Evolutionary conservation across 2,329 filamentous ascomycete genomes (phyloP), one percentile per base, ranked within the genome.

Genomic region (Sporothrix humicola): DNA sequence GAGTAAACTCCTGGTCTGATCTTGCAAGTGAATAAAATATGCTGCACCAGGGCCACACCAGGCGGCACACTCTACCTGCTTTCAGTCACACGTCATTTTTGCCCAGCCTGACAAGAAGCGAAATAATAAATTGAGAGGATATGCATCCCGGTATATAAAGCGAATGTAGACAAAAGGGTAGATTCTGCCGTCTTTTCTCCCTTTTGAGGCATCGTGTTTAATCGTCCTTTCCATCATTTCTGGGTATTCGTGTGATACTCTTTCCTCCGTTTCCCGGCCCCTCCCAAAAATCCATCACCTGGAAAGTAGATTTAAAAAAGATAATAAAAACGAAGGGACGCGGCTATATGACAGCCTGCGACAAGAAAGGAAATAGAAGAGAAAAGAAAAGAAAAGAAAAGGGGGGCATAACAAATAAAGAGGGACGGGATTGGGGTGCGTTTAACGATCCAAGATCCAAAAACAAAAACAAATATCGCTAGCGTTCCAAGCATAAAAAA

Each of bases 271-370:
- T 54, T 52, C 66, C 26, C 15, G n/a, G 4, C 48, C 26, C 17
- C 48, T 44, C 66, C 65, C 48, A 56, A 69, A 54, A 54, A 42
- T 8, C 10, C 15, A n/a, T 23, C 58, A 65, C 44, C 48, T 63
- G 69, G 13, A 71, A 71, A 50, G 56, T 61, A n/a, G 54, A 61
- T 59, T 44, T 31, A 63, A 63, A 48, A 56, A 17, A 48, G 20
- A 50, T 61, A 50, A 23, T 26, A 72, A 26, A 56, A 72, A 72
- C 61, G 71, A 68, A 59, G 17, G 71, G 50, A 72, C 61, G 71
- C 46, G 44, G 58, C 48, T 15, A 31, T 6, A 65, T n/a, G 26
- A 66, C 13, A 37, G 46, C 56, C 65, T 23, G n/a, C 65, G 65
- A 46, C 66, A 69, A 26, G 63, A 17, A 65, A 48, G 68, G 26